Base-by-base conservation (phyloP, 345 rosid species). In the Murraya paniculata region DNA sequence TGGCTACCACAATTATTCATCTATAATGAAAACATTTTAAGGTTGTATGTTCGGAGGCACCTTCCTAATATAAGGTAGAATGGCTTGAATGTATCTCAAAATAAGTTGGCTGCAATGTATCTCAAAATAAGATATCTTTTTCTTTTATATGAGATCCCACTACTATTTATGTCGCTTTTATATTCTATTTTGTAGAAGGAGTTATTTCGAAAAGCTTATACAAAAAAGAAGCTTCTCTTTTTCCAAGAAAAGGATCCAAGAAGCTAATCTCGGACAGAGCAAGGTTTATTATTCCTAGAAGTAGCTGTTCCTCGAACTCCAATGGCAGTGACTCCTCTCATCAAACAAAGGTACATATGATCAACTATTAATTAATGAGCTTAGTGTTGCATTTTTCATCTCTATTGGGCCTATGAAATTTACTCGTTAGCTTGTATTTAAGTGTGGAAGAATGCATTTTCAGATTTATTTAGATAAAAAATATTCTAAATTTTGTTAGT, bases 271-370 rank as follows among this genome's bases (percentile, higher is more conserved):
- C 84, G 56, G 81, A 79, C 83, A 87, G 78, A 86, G 60, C 13
- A 31, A 71, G 25, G 21, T 76, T 77, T 10, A 64, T 66, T 27
- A 65, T 78, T 67, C 86, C 91, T 31, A 84, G 83, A 70, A 78
- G 87, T 80, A 66, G 85, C 72, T 18, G 73, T 73, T 81, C 92
- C 64, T 80, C 93, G 18, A 77, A 85, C 81, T 84, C 90, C 76
- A 71, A 64, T 62, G 78, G 80, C 61, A 78, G 59, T 58, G 28
- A 58, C 72, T 73, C 87, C 74, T 77, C 91, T 61, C 59, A 71
- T 74, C 59, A 88, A 87, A 75, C 71, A 56, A 86, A 91, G 95
- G 93, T 76, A 87, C 60, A 87, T 64, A 68, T 59, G 64, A 31
- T 8, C 25, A 71, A 69, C 72, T 36, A 68, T 14, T 60, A 25